phyloP scores from a whole-genome alignment of 441 rosid species.

The Jatropha multifida region DNA sequence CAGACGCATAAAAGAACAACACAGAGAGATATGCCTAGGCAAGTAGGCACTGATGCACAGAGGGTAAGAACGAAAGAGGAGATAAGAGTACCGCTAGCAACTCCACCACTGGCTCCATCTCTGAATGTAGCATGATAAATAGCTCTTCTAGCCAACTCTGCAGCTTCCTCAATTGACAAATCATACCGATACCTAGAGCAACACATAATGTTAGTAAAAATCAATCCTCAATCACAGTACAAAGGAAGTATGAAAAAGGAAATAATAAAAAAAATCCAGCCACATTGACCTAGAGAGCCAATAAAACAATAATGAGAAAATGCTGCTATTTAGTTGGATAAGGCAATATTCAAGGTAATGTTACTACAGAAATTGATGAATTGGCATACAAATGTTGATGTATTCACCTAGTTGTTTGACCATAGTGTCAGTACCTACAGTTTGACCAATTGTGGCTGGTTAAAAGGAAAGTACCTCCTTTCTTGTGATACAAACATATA shows the following conservation, averaged over 20 bases:
- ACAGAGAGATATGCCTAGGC: background rate
- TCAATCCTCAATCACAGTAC: background rate
- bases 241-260: background rate
- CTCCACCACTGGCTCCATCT: constrained; percentile 99
- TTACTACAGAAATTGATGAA: background rate
- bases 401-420: background rate
- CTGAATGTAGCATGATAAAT: constrained; percentile 99
- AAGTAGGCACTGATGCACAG: background rate
- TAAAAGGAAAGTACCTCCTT: background rate
- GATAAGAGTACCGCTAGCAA: constrained; percentile 79
- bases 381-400: background rate
- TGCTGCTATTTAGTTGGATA: background rate
- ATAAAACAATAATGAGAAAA: background rate
- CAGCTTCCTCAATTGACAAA: constrained; percentile 90
- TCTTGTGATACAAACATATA: background rate
- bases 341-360: background rate
- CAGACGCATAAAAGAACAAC: background rate
- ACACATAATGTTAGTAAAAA: background rate
- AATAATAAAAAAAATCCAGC: background rate
- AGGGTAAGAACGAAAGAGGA: constrained; percentile 6
- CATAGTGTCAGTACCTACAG: background rate
- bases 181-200: constrained; percentile 67
- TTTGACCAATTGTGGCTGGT: background rate
- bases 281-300: background rate
- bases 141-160: constrained; percentile 92